phyloP scores from a whole-genome alignment of 768 basidiomycete species.

The Kondoa subrosea region DNA sequence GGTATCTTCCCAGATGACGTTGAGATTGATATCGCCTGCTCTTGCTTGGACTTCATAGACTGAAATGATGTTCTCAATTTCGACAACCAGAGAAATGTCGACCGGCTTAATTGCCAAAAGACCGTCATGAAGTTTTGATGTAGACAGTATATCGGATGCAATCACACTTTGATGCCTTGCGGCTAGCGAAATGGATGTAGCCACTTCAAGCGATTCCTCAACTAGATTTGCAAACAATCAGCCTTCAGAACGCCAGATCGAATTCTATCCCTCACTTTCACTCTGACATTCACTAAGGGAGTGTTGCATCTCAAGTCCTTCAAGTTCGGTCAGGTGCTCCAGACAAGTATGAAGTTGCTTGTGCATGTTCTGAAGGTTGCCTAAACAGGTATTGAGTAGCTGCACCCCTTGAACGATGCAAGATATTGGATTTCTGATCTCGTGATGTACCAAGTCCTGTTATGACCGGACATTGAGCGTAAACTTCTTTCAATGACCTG shows the following conservation, averaged over 20 bases:
- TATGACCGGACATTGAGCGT: neutral
- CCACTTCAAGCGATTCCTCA: neutral
- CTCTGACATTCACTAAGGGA: neutral
- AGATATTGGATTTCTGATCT: conserved; percentile 2
- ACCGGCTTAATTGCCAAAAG: conserved; percentile 13
- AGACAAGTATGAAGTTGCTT: neutral
- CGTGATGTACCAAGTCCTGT: conserved; percentile 3
- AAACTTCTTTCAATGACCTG: neutral
- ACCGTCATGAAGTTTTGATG: conserved; percentile 12
- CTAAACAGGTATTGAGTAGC: neutral
- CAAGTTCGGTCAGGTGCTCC: neutral
- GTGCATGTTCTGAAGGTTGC: neutral
- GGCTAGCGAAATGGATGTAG: neutral
- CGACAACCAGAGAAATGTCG: conserved; percentile 7
- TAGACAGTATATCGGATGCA: conserved; percentile 9
- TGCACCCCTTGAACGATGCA: neutral
- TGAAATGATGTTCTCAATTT: conserved; percentile 6
- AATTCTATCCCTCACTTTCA: neutral
- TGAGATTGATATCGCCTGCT: neutral
- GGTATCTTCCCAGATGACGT: neutral
- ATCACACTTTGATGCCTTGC: conserved; percentile 13
- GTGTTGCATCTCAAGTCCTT: neutral
- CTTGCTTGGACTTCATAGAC: conserved; percentile 15
- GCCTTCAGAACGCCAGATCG: neutral
- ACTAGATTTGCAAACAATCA: neutral